phyloP scores from a whole-genome alignment of 2,329 filamentous ascomycete genomes.

The Arthrocladium fulminans region DNA sequence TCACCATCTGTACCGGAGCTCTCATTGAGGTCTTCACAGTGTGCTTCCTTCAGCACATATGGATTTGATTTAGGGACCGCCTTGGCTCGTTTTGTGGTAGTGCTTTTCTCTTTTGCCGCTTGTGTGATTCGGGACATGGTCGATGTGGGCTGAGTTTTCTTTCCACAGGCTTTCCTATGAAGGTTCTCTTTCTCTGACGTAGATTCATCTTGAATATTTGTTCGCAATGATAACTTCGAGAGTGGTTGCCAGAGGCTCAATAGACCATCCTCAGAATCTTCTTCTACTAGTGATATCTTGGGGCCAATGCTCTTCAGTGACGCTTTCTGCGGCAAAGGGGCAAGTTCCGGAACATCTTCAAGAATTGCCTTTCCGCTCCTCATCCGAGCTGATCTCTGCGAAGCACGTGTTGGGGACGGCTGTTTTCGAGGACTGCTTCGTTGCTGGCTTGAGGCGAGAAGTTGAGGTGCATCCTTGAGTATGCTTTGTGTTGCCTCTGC shows the following conservation, averaged over 20 bases:
- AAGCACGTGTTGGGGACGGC: background rate
- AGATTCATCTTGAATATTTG: background rate
- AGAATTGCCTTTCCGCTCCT: background rate
- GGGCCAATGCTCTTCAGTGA: background rate
- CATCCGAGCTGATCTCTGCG: background rate
- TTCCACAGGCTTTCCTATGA: background rate
- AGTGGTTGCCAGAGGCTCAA: background rate
- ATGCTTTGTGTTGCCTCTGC: too few species aligned
- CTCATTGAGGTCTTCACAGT: conserved; percentile 19
- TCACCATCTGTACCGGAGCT: conserved; percentile 20
- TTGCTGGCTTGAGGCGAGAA: conserved; percentile 4
- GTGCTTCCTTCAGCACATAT: conserved; percentile 20
- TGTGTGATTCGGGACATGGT: conserved; percentile 18
- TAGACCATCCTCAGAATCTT: background rate
- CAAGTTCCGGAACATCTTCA: background rate
- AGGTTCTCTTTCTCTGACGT: conserved; percentile 1
- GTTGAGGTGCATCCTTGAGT: background rate
- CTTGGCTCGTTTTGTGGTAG: background rate
- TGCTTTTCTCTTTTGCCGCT: background rate
- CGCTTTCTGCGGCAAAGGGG: background rate
- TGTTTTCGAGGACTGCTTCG: background rate
- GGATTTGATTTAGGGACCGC: conserved; percentile 11
- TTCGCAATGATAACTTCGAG: background rate
- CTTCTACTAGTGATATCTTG: background rate
- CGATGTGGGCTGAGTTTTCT: conserved; percentile 2